Percentiles rank a stretch among this genome's conserved stretches.
These are phyloP conservation scores for Coemansia sp. DNA, from an alignment of 192 early-diverging fungal genomes.

Conservation along the genomic window DNA sequence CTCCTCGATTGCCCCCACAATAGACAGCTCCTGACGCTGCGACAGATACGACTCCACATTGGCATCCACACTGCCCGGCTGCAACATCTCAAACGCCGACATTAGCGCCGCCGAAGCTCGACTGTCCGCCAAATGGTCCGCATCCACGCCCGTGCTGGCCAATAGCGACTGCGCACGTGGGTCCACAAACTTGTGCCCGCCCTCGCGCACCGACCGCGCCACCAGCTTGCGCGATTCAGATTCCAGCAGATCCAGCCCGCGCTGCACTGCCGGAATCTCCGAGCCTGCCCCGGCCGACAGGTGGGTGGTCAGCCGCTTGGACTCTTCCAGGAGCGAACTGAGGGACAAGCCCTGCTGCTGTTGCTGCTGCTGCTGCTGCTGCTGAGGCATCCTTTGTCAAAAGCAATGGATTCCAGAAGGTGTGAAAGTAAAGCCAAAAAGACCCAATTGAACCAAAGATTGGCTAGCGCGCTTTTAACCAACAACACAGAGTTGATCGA, in stretches of 20 bases:
- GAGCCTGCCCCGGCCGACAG: conserved; percentile 57
- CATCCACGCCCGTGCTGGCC: conserved; percentile 72
- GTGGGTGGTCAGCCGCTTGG: conserved; percentile 68
- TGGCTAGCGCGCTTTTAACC: too few relatives aligned
- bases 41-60: conserved; percentile 75
- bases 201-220: conserved; percentile 34
- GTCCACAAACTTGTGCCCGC: conserved; percentile 25
- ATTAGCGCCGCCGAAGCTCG: conserved; percentile 62
- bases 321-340: conserved; percentile 62
- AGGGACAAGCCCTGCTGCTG: conserved; percentile 14
- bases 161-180: conserved; percentile 62
- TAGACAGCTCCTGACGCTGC: conserved; percentile 70
- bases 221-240: conserved; percentile 72
- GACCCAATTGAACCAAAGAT: too few relatives aligned
- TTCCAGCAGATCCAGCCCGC: conserved; percentile 86
- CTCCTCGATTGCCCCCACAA: conserved; percentile 69
- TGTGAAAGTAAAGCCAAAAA: too few relatives aligned
- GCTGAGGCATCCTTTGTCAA: too few relatives aligned
- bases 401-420: too few relatives aligned
- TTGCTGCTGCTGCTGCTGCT: too few relatives aligned
- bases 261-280: conserved; percentile 70
- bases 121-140: conserved; percentile 58
- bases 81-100: conserved; percentile 66
- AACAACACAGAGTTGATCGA: too few relatives aligned
- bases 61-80: conserved; percentile 70